phyloP scores from a whole-genome alignment of 192 early-diverging fungal genomes.

The Pilobolus umbonatus region DNA sequence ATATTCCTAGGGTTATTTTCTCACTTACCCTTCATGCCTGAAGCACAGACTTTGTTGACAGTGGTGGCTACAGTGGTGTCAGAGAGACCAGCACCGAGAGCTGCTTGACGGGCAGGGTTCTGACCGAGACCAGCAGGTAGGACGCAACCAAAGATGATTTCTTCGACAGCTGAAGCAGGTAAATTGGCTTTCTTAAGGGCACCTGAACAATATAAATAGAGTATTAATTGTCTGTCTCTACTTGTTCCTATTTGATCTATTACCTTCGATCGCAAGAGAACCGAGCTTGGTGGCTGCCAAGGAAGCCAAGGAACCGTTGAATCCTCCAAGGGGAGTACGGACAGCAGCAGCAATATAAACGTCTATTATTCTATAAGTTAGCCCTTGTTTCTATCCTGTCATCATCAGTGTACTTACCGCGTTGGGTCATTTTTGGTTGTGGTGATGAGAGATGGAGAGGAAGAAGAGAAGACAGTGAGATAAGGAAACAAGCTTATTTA shows the following conservation, averaged over 20 bases:
- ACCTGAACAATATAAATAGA: constrained; percentile 22
- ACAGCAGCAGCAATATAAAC: constrained; percentile 90
- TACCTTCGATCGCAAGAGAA: constrained; percentile 81
- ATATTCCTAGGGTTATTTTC: not conserved
- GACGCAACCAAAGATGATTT: constrained; percentile 77
- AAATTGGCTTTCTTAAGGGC: constrained; percentile 44
- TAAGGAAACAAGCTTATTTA: too few relatives aligned
- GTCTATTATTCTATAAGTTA: constrained; percentile 31
- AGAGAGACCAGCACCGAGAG: constrained; percentile 66
- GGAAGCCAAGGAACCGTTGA: constrained; percentile 83
- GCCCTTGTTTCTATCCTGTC: not conserved
- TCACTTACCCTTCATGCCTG: constrained; percentile 63
- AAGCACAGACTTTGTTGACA: constrained; percentile 85
- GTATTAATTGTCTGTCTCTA: constrained; percentile 1
- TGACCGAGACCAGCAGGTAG: constrained; percentile 78
- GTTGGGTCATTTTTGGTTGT: constrained; percentile 14
- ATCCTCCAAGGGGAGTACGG: constrained; percentile 89
- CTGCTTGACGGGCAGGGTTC: constrained; percentile 82
- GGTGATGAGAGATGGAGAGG: not conserved
- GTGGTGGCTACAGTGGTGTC: constrained; percentile 66
- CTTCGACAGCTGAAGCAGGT: constrained; percentile 53
- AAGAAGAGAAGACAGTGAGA: not conserved
- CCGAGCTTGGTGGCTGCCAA: constrained; percentile 84
- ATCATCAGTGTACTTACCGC: constrained; percentile 1
- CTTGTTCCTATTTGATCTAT: not conserved